A percentile compares a stretch with the other conserved stretches of the same genome.
phyloP scores from a whole-genome alignment of 768 basidiomycete genomes.

The Phaeotremella fagi region DNA sequence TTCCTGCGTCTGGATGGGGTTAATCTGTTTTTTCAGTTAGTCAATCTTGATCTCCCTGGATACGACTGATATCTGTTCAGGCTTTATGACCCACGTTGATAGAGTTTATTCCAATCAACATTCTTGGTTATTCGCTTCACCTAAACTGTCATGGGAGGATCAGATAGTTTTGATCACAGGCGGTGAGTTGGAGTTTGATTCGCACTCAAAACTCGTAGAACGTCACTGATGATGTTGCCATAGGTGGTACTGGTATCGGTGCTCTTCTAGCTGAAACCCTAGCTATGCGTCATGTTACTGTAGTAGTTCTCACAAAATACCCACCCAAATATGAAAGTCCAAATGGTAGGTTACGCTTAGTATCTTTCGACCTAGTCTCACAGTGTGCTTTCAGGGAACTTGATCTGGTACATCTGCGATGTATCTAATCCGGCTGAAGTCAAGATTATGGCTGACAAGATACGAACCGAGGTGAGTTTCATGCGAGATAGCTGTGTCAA shows the following conservation, averaged over 20 bases:
- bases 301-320: slow-evolving; percentile 80
- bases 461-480: slow-evolving; percentile 66
- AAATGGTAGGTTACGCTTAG: slow-evolving; percentile 58
- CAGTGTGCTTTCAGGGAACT: slow-evolving; percentile 65
- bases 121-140: slow-evolving; percentile 57
- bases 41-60: slow-evolving; percentile 15
- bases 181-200: too few species aligned
- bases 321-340: slow-evolving; percentile 61
- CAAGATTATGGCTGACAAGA: slow-evolving; percentile 63
- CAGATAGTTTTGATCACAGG: slow-evolving; percentile 90
- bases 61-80: slow-evolving; percentile 50
- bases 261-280: slow-evolving; percentile 82
- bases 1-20: slow-evolving; percentile 57
- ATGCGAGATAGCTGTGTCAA: neutral
- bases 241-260: slow-evolving; percentile 80
- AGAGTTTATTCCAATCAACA: slow-evolving; percentile 70
- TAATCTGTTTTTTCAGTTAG: slow-evolving; percentile 66
- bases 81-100: slow-evolving; percentile 66
- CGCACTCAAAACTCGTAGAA: neutral
- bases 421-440: slow-evolving; percentile 86
- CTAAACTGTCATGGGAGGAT: slow-evolving; percentile 72
- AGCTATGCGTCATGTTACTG: slow-evolving; percentile 71
- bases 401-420: slow-evolving; percentile 83
- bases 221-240: neutral
- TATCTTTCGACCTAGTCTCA: neutral